These are phyloP conservation scores for Penicillium freii DNA, from an alignment of 2,329 filamentous ascomycete species.

Conservation along the genomic window DNA sequence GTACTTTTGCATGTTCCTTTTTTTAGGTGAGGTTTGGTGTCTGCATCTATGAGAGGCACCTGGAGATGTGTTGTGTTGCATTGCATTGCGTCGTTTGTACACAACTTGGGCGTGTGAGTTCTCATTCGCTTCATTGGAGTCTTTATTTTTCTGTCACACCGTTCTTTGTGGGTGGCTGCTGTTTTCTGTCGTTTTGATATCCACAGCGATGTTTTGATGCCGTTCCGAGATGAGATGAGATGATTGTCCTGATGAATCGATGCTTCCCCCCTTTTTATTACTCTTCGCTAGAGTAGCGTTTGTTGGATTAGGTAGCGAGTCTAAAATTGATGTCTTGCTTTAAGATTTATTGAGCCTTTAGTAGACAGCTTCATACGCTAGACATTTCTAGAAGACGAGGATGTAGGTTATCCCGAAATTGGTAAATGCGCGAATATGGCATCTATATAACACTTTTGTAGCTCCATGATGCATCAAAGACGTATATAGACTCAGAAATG, in stretches of 20 bases:
- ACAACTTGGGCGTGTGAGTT: neutral
- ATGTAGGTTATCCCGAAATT: neutral
- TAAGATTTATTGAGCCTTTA: neutral
- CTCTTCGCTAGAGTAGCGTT: neutral
- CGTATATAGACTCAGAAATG: neutral
- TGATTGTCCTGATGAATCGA: slow-evolving; percentile 4
- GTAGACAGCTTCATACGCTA: too few relatives aligned
- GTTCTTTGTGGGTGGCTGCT: neutral
- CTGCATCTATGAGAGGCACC: neutral
- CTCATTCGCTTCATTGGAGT: neutral
- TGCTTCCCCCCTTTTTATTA: neutral
- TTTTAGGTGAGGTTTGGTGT: slow-evolving; percentile 9
- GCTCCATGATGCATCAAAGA: slow-evolving; percentile 1
- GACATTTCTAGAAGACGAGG: neutral
- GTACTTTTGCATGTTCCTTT: slow-evolving; percentile 5
- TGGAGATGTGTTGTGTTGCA: neutral
- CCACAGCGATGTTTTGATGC: slow-evolving; percentile 7
- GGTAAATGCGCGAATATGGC: neutral
- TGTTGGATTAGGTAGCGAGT: slow-evolving; percentile 1
- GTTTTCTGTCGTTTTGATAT: slow-evolving; percentile 11
- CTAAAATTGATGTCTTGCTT: neutral
- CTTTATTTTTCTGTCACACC: neutral
- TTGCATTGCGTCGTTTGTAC: neutral
- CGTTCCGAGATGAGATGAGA: slow-evolving; percentile 2
- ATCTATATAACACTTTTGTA: slow-evolving; percentile 4